A percentile compares a stretch with the other conserved stretches of the same genome.
Evolutionary conservation across 257 asterid species (phyloP).

Genomic region (Solanum piurae): DNA sequence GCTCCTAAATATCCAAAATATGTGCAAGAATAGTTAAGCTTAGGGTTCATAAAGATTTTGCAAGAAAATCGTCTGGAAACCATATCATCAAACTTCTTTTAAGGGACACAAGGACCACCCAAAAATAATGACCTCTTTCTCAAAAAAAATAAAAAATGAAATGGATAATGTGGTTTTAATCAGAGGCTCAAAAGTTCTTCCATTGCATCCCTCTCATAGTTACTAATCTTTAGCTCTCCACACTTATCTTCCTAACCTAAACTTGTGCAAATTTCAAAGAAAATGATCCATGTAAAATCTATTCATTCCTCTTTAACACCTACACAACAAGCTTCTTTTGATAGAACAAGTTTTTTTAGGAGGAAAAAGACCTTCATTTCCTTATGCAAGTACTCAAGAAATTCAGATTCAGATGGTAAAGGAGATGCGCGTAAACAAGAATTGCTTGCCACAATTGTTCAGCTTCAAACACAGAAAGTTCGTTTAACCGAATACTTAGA

Average conservation of each 20-base stretch:
- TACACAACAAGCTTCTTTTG: conserved; percentile 19
- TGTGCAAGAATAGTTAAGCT: no score
- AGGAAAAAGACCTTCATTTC: conserved; percentile 21
- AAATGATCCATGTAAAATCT: conserved; percentile 54
- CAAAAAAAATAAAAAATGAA: neutral
- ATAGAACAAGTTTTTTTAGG: conserved; percentile 18
- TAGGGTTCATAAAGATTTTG: no score
- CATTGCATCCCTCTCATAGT: neutral
- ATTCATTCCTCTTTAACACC: conserved; percentile 45
- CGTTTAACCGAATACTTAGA: conserved; percentile 74
- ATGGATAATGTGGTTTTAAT: neutral
- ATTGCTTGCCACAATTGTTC: conserved; percentile 64
- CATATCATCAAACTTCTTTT: neutral
- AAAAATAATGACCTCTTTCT: neutral
- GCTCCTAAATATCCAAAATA: no score
- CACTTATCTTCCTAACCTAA: neutral
- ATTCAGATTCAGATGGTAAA: conserved; percentile 27
- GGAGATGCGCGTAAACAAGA: conserved; percentile 68
- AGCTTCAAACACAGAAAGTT: conserved; percentile 82
- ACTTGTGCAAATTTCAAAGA: neutral
- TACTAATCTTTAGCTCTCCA: neutral
- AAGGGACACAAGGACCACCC: neutral
- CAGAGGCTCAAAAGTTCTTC: conserved; percentile 33
- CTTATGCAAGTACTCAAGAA: conserved; percentile 30
- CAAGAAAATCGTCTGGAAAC: rapidly evolving